Conservation (phyloP, 2,329 filamentous ascomycete species). For the Hawksworthiomyces lignivorus region DNA sequence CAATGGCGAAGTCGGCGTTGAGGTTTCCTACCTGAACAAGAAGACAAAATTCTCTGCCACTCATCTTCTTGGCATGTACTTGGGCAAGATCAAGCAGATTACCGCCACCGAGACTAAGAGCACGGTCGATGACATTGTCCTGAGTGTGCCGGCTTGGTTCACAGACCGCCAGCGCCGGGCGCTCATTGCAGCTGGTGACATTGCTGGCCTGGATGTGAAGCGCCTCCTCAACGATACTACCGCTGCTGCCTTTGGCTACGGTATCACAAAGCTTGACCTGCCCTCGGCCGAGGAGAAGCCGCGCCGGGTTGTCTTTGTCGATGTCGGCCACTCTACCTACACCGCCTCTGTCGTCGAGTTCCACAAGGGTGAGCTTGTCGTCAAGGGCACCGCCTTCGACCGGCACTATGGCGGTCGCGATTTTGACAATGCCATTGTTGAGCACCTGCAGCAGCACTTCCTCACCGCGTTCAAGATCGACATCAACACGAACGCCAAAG, state of each 20-base stretch:
- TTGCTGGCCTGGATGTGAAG: slow-evolving; percentile 86
- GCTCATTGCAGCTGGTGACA: slow-evolving; percentile 84
- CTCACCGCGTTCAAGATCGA: slow-evolving; percentile 97
- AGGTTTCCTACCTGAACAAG: slow-evolving; percentile 88
- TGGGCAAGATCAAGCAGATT: slow-evolving; percentile 89
- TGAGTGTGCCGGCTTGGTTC: slow-evolving; percentile 96
- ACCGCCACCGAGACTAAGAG: slow-evolving; percentile 81
- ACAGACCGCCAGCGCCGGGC: slow-evolving; percentile 86
- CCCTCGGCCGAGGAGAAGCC: slow-evolving; percentile 85
- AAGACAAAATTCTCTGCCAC: slow-evolving; percentile 93
- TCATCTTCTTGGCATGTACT: slow-evolving; percentile 89
- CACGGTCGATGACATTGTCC: slow-evolving; percentile 84
- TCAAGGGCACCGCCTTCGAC: slow-evolving; percentile 89
- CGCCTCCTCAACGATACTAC: slow-evolving; percentile 97
- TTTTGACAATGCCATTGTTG: slow-evolving; percentile 90
- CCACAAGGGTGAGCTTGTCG: slow-evolving; percentile 89
- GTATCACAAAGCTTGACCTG: slow-evolving; percentile 95
- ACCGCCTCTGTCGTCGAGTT: slow-evolving; percentile 92
- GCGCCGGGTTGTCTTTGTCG: slow-evolving; percentile 81
- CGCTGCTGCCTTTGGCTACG: slow-evolving; percentile 89
- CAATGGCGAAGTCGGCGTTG: slow-evolving; percentile 88
- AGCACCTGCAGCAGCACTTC: slow-evolving; percentile 94
- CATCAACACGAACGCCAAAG: slow-evolving; percentile 84
- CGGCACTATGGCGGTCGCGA: slow-evolving; percentile 95
- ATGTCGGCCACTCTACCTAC: slow-evolving; percentile 96